Percentiles rank a stretch among this genome's conserved stretches.
Evolutionary conservation across 2,329 filamentous ascomycete species (phyloP).

Genomic region (Dactylellina cionopaga): DNA sequence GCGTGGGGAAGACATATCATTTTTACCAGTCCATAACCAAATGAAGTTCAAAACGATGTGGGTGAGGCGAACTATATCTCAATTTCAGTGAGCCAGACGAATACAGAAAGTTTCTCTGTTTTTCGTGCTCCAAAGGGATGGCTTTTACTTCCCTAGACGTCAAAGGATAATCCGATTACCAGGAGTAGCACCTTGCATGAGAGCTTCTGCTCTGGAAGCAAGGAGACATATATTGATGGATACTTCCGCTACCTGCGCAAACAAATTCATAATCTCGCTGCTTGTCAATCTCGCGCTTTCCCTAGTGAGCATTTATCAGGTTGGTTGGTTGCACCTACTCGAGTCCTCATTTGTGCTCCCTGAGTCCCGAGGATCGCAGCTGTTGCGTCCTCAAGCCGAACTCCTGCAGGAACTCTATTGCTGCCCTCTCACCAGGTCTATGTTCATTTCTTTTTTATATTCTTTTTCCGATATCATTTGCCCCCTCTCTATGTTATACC

Average conservation of each 20-base stretch:
- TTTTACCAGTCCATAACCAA: too few species aligned
- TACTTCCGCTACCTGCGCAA: constrained; percentile 34
- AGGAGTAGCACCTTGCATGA: constrained; percentile 30
- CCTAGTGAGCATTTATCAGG: constrained; percentile 14
- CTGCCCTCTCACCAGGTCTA: constrained; percentile 27
- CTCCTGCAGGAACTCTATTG: constrained; percentile 50
- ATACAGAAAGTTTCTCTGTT: background rate
- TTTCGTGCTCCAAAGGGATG: background rate
- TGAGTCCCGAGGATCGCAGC: constrained; percentile 48
- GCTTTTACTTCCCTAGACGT: background rate
- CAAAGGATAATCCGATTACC: background rate
- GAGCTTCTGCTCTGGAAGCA: constrained; percentile 45
- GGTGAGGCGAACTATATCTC: background rate
- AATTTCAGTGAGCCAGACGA: background rate
- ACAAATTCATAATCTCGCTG: constrained; percentile 8
- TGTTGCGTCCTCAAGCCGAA: constrained; percentile 35
- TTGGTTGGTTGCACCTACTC: constrained; percentile 40
- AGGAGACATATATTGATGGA: constrained; percentile 22
- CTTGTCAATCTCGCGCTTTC: constrained; percentile 31
- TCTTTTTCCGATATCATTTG: constrained; percentile 25
- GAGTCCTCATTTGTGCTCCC: constrained; percentile 41
- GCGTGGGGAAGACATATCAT: too few species aligned
- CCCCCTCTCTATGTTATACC: constrained; percentile 41
- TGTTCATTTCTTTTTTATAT: constrained; percentile 27
- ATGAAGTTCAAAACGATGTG: background rate